These are phyloP conservation scores for Exophiala spinifera DNA, from an alignment of 2,329 filamentous ascomycete genomes.

Conservation along the genomic window DNA sequence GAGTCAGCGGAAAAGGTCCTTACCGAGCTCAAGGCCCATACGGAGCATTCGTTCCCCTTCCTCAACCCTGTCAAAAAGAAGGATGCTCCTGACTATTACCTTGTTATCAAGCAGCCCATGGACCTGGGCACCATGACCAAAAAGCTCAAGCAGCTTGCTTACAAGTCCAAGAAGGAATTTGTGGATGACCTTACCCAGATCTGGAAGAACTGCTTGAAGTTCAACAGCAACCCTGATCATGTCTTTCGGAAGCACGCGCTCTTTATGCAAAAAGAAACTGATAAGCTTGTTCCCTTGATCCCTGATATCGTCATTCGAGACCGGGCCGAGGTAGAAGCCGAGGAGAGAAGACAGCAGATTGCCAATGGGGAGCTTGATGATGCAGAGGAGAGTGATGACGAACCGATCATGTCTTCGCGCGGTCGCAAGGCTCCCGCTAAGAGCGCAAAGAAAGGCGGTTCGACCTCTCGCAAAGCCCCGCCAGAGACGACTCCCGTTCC, in stretches of 20 bases:
- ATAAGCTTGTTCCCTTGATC: conserved; percentile 92
- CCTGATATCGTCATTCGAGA: conserved; percentile 88
- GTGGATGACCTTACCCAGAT: conserved; percentile 91
- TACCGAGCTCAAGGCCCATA: conserved; percentile 94
- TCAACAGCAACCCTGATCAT: conserved; percentile 86
- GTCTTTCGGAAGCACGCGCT: conserved; percentile 88
- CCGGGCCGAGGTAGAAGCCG: conserved; percentile 88
- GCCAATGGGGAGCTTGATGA: conserved; percentile 77
- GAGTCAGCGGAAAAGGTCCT: conserved; percentile 95
- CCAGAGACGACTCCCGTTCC: conserved; percentile 73
- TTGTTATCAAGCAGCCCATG: conserved; percentile 80
- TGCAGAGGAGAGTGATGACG: conserved; percentile 90
- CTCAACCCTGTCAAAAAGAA: conserved; percentile 92
- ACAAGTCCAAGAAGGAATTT: conserved; percentile 91
- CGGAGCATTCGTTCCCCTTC: conserved; percentile 95
- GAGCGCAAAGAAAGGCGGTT: conserved; percentile 68
- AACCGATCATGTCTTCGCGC: conserved; percentile 96
- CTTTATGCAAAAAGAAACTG: conserved; percentile 94
- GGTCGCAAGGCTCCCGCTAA: conserved; percentile 82
- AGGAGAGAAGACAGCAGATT: conserved; percentile 74
- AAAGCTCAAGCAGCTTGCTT: conserved; percentile 77
- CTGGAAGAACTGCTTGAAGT: conserved; percentile 94
- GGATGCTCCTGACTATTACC: conserved; percentile 93
- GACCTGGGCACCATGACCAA: conserved; percentile 98
- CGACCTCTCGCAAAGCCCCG: conserved; percentile 66